These are phyloP conservation scores for Tulasnella calospora DNA, from an alignment of 768 basidiomycete genomes.

Conservation along the genomic window DNA sequence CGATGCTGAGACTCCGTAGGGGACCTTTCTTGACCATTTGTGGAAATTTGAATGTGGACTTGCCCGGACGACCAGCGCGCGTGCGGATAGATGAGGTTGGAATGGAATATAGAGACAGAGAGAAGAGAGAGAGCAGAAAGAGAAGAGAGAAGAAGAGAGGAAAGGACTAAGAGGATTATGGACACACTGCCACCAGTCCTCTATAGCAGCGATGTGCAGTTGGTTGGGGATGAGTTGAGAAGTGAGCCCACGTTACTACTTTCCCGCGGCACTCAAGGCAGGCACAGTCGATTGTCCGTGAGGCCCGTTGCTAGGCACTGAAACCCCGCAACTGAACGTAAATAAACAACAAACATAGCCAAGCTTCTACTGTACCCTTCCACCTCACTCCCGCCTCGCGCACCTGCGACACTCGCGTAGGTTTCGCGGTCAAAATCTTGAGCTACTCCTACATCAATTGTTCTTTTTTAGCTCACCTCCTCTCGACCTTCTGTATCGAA, in stretches of 20 bases:
- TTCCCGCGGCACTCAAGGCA: slow-evolving; percentile 4
- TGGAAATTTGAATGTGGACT: slow-evolving; percentile 10
- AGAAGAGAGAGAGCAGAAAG: not conserved
- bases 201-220: not conserved
- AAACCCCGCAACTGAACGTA: not conserved
- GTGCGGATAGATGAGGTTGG: not conserved
- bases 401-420: not conserved
- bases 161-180: not conserved
- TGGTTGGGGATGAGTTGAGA: slow-evolving; percentile 5
- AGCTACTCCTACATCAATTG: not conserved
- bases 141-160: not conserved
- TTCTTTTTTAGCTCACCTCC: not conserved
- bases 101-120: slow-evolving; percentile 5
- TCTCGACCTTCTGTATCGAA: not conserved
- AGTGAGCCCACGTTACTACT: not conserved
- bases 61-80: slow-evolving; percentile 16
- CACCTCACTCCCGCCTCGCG: slow-evolving; percentile 6
- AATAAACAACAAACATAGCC: not conserved
- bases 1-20: slow-evolving; percentile 15
- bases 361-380: not conserved
- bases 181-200: not conserved
- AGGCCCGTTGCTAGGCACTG: slow-evolving; percentile 3
- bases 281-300: not conserved
- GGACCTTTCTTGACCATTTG: slow-evolving; percentile 24
- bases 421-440: not conserved